phyloP scores from a whole-genome alignment of 2,329 filamentous ascomycete genomes.

The Dactylellina leptospora region DNA sequence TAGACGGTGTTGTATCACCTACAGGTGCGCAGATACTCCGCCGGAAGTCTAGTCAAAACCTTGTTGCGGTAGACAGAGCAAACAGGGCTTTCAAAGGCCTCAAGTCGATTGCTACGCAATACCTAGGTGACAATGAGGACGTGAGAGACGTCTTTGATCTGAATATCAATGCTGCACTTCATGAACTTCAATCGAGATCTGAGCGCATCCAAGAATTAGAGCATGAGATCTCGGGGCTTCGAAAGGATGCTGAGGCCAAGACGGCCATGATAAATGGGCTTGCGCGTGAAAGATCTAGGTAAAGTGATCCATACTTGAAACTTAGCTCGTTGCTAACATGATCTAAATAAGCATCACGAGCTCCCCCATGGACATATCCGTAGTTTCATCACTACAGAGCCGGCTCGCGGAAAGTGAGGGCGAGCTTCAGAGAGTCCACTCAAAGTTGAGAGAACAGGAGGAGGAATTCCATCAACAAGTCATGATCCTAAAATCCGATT shows the following conservation, averaged over 20 bases:
- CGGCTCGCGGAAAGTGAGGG: conserved; percentile 87
- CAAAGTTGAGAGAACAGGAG: conserved; percentile 77
- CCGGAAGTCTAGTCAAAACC: conserved; percentile 89
- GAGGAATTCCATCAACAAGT: conserved; percentile 77
- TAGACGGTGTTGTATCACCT: conserved; percentile 69
- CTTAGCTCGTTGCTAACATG: neutral
- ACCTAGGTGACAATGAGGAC: conserved; percentile 82
- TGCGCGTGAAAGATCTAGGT: conserved; percentile 87
- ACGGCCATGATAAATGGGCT: conserved; percentile 94
- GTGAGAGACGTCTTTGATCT: conserved; percentile 91
- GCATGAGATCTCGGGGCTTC: conserved; percentile 79
- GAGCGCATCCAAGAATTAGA: conserved; percentile 92
- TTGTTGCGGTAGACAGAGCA: conserved; percentile 86
- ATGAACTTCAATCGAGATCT: conserved; percentile 84
- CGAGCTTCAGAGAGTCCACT: conserved; percentile 77
- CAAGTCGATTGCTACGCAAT: conserved; percentile 84
- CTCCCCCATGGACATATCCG: conserved; percentile 87
- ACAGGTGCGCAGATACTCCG: conserved; percentile 81
- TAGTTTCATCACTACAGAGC: conserved; percentile 85
- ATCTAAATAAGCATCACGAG: conserved; percentile 57
- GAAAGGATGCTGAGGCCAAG: conserved; percentile 97
- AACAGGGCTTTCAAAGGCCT: conserved; percentile 90
- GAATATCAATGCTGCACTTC: conserved; percentile 89
- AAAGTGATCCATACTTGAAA: neutral
- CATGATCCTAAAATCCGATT: conserved; percentile 65